Base-by-base conservation (phyloP, 2,329 filamentous ascomycete genomes). In the Pseudocercospora musae region DNA sequence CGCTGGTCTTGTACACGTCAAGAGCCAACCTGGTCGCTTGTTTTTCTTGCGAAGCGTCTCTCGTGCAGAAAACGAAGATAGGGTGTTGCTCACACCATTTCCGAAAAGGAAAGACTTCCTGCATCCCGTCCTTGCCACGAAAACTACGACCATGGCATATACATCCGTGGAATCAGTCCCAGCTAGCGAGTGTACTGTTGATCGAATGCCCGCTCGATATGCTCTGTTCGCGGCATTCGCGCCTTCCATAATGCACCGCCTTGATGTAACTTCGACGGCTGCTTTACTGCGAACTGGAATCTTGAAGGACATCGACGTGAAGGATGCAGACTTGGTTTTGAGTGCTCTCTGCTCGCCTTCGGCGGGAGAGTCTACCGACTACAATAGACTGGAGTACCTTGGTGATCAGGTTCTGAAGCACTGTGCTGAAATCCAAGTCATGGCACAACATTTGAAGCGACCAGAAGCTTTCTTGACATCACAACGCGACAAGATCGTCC, bases 351-450 rank as follows among this genome's bases (percentile, higher is more conserved):
- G 84, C 56, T 80, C 90, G 0, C 85, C 87, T 0, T 81, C 80
- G 1, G 86, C 90, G 0, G 72, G 75, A 2, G 86, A 87, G 53
- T 74, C 78, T 1, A 82, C 81, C 0, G 84, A 96, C 66, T 97
- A 97, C 72, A 89, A 98, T 70, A 82, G 89, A 2, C 79, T 96
- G 0, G 95, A 98, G 73, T 96, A 96, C 68, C 78, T 97, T 0
- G 95, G 95, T 0, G 94, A 98, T 70, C 87, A 87, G 0, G 81
- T 96, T 1, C 80, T 98, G 40, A 98, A 98, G 71, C 85, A 89
- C 60, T 86, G 85, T 52, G 82, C 89, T 0, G 86, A 87, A 0
- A 74, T 91, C 1, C 88, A 92, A 59, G 80, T 93, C 4, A 80
- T 83, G 72, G 81, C 82, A 18, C 72, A 81, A 31, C 76, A 92